Evolutionary conservation across 176 grass and related monocot genomes (phyloP).

Genomic region (Puya raimondii): DNA sequence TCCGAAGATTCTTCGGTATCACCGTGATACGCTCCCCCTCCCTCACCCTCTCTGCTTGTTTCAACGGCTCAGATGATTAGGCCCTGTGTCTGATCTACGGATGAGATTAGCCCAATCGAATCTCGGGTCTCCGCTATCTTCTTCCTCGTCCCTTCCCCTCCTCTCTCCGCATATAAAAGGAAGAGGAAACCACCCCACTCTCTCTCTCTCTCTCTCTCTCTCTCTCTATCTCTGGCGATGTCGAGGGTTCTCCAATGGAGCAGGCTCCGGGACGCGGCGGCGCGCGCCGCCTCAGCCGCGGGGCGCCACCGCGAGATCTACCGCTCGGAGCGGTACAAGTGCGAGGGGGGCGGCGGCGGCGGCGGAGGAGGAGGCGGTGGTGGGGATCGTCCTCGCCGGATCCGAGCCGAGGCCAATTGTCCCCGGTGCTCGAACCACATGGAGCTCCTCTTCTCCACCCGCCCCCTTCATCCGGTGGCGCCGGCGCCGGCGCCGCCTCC

Average conservation of each 20-base stretch:
- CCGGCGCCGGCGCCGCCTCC: background rate
- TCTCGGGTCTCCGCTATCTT: slow-evolving; percentile 9
- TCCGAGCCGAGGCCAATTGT: slow-evolving; percentile 53
- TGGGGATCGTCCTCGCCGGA: slow-evolving; percentile 13
- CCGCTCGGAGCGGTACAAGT: background rate
- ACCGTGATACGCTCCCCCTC: too few species aligned
- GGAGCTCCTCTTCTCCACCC: slow-evolving; percentile 51
- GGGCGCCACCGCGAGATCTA: slow-evolving; percentile 9
- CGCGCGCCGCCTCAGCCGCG: slow-evolving; percentile 13
- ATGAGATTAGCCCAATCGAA: slow-evolving; percentile 36
- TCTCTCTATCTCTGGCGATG: slow-evolving; percentile 9
- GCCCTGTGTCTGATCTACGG: slow-evolving; percentile 19
- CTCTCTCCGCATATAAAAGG: slow-evolving; percentile 27
- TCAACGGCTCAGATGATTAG: background rate
- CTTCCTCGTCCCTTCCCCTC: background rate
- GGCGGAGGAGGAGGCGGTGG: background rate
- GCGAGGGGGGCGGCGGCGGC: slow-evolving; percentile 1
- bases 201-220: slow-evolving; percentile 6
- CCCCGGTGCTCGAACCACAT: slow-evolving; percentile 48
- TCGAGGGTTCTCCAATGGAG: background rate
- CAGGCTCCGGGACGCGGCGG: slow-evolving; percentile 36
- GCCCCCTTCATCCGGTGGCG: slow-evolving; percentile 5
- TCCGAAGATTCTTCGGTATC: background rate
- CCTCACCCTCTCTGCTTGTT: background rate
- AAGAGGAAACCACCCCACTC: slow-evolving; percentile 13